These are phyloP conservation scores for Amanita thiersii DNA, from an alignment of 768 basidiomycete genomes.

Conservation along the genomic window DNA sequence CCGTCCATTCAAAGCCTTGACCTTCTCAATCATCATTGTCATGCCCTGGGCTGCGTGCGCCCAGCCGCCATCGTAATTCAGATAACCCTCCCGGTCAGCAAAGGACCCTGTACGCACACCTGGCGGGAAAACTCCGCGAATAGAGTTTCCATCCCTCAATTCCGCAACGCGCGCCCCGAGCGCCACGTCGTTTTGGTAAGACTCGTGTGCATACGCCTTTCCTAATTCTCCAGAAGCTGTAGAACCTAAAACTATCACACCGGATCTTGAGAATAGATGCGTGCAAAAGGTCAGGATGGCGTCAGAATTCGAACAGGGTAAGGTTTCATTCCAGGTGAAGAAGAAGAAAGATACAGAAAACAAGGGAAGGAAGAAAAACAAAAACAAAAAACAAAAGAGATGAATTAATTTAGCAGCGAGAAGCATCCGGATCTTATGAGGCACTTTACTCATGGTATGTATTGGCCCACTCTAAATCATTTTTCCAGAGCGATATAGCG, in stretches of 20 bases:
- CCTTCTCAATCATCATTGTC: constrained; percentile 40
- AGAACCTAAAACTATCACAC: constrained; percentile 52
- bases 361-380: not conserved
- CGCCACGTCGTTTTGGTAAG: constrained; percentile 55
- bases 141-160: constrained; percentile 27
- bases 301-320: not conserved
- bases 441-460: constrained; percentile 73
- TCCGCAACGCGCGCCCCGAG: constrained; percentile 43
- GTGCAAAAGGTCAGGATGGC: constrained; percentile 1
- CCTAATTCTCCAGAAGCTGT: constrained; percentile 9
- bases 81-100: constrained; percentile 41
- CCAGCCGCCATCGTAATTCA: constrained; percentile 82
- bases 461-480: constrained; percentile 54
- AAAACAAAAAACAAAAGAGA: not conserved
- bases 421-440: constrained; percentile 13
- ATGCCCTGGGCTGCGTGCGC: constrained; percentile 69
- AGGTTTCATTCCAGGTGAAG: not conserved
- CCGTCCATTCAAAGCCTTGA: constrained; percentile 51
- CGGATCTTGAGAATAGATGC: constrained; percentile 40
- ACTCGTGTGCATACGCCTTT: constrained; percentile 37
- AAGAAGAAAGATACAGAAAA: constrained; percentile 1
- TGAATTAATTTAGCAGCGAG: not conserved
- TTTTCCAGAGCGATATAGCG: constrained; percentile 71
- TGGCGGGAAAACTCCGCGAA: constrained; percentile 42
- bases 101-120: constrained; percentile 27